Evolutionary conservation across 2,329 filamentous ascomycete species (phyloP).

Genomic region (Epichloe aotearoae): DNA sequence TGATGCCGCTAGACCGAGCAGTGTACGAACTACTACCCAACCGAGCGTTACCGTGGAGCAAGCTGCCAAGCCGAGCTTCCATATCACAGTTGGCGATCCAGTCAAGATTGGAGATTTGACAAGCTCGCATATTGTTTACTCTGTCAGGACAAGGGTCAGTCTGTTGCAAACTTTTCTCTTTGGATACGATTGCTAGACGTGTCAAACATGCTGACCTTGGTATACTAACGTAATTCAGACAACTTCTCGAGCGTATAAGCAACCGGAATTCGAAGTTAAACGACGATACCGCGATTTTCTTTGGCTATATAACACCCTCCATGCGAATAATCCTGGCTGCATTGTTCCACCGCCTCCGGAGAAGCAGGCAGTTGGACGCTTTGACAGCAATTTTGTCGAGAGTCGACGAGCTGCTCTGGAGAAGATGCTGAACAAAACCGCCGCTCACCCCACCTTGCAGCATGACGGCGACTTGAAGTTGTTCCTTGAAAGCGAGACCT

Average conservation of each 20-base stretch:
- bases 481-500: slow-evolving; percentile 90
- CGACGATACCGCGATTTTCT: slow-evolving; percentile 92
- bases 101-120: slow-evolving; percentile 97
- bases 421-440: slow-evolving; percentile 95
- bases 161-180: background rate
- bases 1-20: slow-evolving; percentile 40
- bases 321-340: slow-evolving; percentile 87
- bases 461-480: slow-evolving; percentile 91
- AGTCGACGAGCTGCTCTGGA: slow-evolving; percentile 81
- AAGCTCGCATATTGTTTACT: slow-evolving; percentile 95
- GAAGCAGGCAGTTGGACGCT: slow-evolving; percentile 92
- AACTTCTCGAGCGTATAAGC: slow-evolving; percentile 88
- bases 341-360: slow-evolving; percentile 93
- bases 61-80: slow-evolving; percentile 81
- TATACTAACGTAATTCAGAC: slow-evolving; percentile 42
- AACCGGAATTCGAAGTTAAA: slow-evolving; percentile 85
- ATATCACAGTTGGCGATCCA: slow-evolving; percentile 87
- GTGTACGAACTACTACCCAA: slow-evolving; percentile 38
- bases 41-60: slow-evolving; percentile 87
- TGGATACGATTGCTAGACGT: background rate
- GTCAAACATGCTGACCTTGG: background rate
- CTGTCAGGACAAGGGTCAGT: slow-evolving; percentile 76
- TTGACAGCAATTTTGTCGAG: slow-evolving; percentile 95
- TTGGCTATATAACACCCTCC: slow-evolving; percentile 92
- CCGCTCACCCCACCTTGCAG: slow-evolving; percentile 77